phyloP scores from a whole-genome alignment of 768 basidiomycete species.

The Amanita muscaria region DNA sequence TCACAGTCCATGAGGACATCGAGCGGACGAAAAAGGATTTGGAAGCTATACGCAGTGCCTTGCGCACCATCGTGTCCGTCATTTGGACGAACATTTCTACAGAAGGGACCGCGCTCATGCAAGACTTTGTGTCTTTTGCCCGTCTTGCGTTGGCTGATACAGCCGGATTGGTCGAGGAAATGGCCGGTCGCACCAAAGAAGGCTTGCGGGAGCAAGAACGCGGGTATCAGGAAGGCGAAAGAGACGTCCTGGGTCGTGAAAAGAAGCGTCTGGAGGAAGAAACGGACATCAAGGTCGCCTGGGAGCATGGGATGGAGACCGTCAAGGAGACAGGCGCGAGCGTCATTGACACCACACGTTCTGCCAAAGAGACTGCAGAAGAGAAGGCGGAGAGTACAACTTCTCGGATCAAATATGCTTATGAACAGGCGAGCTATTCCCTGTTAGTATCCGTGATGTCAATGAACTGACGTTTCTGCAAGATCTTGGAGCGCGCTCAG shows the following conservation, averaged over 20 bases:
- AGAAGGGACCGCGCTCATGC: constrained; percentile 45
- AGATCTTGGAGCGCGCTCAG: constrained; percentile 62
- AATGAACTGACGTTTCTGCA: background rate
- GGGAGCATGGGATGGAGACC: constrained; percentile 61
- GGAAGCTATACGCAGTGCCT: constrained; percentile 36
- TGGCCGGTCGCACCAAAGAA: constrained; percentile 44
- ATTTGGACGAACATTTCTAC: constrained; percentile 44
- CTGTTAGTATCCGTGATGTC: background rate
- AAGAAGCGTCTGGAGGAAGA: constrained; percentile 37
- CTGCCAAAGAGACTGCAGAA: constrained; percentile 30
- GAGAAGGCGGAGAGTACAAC: constrained; percentile 36
- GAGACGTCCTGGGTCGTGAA: constrained; percentile 48
- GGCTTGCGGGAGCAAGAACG: constrained; percentile 45
- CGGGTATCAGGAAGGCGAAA: constrained; percentile 51
- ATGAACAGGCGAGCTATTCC: constrained; percentile 34
- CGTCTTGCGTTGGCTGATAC: constrained; percentile 60
- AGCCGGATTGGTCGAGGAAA: constrained; percentile 47
- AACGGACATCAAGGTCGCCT: constrained; percentile 42
- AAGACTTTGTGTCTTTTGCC: constrained; percentile 56
- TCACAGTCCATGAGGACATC: constrained; percentile 27
- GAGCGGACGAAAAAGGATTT: constrained; percentile 44
- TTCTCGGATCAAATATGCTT: constrained; percentile 39
- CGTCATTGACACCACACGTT: constrained; percentile 47
- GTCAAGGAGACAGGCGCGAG: constrained; percentile 48
- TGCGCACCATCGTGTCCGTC: constrained; percentile 42